These are phyloP conservation scores for Pseudozyma flocculosa DNA, from an alignment of 1,284 basidiomycete species.

Conservation along the genomic window DNA sequence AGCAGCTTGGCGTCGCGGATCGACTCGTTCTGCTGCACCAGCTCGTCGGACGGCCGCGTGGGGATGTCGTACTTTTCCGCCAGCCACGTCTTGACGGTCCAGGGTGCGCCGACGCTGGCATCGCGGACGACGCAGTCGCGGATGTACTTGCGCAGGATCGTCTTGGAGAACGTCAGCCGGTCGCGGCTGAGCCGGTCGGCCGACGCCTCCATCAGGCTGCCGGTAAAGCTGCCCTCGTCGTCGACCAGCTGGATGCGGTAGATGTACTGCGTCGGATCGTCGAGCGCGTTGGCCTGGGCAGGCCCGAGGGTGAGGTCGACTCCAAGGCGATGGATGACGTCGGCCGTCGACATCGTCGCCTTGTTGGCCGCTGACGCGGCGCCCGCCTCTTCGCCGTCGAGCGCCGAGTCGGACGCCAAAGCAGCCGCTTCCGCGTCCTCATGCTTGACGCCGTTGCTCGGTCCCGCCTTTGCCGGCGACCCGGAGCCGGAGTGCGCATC, in stretches of 20 bases:
- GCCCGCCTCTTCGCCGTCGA: neutral
- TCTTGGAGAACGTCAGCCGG: constrained; percentile 90
- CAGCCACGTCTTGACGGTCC: constrained; percentile 84
- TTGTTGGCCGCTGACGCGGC: neutral
- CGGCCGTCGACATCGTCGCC: neutral
- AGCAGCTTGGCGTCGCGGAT: constrained; percentile 75
- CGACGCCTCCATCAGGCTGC: constrained; percentile 76
- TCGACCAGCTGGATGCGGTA: constrained; percentile 80
- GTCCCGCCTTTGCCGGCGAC: too few species aligned
- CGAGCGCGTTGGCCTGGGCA: constrained; percentile 71
- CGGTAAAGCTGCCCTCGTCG: constrained; percentile 60
- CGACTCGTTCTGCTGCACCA: constrained; percentile 73
- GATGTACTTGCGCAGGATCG: constrained; percentile 91
- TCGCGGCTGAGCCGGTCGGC: constrained; percentile 77
- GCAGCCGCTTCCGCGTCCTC: too few species aligned
- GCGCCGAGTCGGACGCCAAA: too few species aligned
- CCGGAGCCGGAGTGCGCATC: too few species aligned
- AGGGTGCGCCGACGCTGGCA: constrained; percentile 85
- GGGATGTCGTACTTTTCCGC: constrained; percentile 80
- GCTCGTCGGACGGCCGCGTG: constrained; percentile 78
- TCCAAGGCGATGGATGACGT: constrained; percentile 67
- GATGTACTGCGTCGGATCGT: constrained; percentile 79
- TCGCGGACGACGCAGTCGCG: constrained; percentile 90
- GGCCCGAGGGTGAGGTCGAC: constrained; percentile 74
- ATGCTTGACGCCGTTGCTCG: too few species aligned